These are phyloP conservation scores for Flammula alnicola DNA, from an alignment of 1,284 basidiomycete species.

Conservation along the genomic window DNA sequence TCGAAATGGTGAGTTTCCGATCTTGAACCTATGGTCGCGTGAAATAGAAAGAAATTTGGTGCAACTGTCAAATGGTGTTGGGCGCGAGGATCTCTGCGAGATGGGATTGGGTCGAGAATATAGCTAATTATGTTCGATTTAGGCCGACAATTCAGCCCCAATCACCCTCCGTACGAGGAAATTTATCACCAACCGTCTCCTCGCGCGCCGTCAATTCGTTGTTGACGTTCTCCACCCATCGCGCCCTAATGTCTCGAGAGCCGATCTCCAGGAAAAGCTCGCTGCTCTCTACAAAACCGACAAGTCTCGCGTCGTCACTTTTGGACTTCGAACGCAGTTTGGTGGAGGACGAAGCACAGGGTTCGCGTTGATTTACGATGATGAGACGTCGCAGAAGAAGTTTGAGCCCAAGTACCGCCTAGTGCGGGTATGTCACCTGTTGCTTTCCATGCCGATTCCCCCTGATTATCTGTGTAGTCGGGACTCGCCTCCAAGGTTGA, in stretches of 20 bases:
- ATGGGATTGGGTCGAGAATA: neutral
- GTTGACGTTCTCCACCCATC: slow-evolving; percentile 96
- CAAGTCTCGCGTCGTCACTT: slow-evolving; percentile 78
- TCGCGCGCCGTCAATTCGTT: slow-evolving; percentile 92
- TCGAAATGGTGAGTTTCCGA: slow-evolving; percentile 38
- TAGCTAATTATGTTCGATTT: slow-evolving; percentile 19
- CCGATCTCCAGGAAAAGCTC: slow-evolving; percentile 94
- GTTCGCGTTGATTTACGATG: slow-evolving; percentile 98
- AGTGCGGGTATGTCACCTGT: slow-evolving; percentile 76
- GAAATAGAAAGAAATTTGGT: slow-evolving; percentile 2
- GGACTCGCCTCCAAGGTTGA: slow-evolving; percentile 87
- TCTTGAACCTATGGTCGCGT: slow-evolving; percentile 16
- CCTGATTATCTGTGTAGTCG: slow-evolving; percentile 53
- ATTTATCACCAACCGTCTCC: slow-evolving; percentile 99
- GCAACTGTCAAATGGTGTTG: neutral
- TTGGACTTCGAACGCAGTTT: slow-evolving; percentile 90
- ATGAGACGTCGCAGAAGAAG: slow-evolving; percentile 92
- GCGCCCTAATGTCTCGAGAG: slow-evolving; percentile 93
- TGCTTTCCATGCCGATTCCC: slow-evolving; percentile 5
- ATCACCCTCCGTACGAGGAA: slow-evolving; percentile 98
- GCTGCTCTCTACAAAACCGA: slow-evolving; percentile 80
- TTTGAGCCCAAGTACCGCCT: slow-evolving; percentile 98
- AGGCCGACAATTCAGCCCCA: slow-evolving; percentile 87
- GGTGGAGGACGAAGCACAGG: slow-evolving; percentile 99
- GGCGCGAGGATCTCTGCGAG: neutral